phyloP scores from a whole-genome alignment of 1,139 yeast species.

The Hyphopichia wangnamkhiaoensis region DNA sequence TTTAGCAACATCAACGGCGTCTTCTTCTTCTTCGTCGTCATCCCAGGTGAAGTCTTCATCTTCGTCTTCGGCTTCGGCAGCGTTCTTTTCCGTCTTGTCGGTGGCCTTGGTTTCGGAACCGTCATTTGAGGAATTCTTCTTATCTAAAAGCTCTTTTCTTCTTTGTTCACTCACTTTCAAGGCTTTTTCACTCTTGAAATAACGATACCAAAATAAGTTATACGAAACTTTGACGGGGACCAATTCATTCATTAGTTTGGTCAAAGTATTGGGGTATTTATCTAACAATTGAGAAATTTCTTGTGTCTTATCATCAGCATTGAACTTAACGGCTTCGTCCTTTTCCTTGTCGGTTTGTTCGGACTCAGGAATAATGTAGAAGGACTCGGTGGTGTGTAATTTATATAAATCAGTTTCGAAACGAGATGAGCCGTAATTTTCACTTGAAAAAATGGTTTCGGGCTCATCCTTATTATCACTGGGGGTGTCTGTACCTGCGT shows the following conservation, averaged over 20 bases:
- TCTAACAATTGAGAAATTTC: slow-evolving; percentile 52
- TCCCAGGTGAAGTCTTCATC: slow-evolving; percentile 59
- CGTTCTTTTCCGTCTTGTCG: slow-evolving; percentile 13
- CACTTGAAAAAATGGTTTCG: slow-evolving; percentile 11
- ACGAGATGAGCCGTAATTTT: slow-evolving; percentile 42
- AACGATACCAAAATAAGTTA: slow-evolving; percentile 73
- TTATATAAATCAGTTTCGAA: slow-evolving; percentile 43
- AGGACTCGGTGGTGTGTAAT: slow-evolving; percentile 35
- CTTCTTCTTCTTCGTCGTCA: slow-evolving; percentile 60
- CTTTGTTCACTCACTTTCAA: slow-evolving; percentile 65
- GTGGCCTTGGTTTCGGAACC: slow-evolving; percentile 27
- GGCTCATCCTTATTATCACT: slow-evolving; percentile 12
- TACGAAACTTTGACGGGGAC: slow-evolving; percentile 68
- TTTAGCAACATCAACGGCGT: slow-evolving; percentile 21
- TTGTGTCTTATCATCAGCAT: slow-evolving; percentile 52
- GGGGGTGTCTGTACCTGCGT: slow-evolving; percentile 16
- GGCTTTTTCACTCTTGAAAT: slow-evolving; percentile 56
- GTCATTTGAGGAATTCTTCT: slow-evolving; percentile 32
- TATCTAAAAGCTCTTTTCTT: slow-evolving; percentile 60
- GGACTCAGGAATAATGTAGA: slow-evolving; percentile 12
- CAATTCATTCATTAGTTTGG: slow-evolving; percentile 57
- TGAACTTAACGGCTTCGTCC: slow-evolving; percentile 27
- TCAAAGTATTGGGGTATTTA: slow-evolving; percentile 52
- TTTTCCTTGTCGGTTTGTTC: slow-evolving; percentile 17
- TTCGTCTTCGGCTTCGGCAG: slow-evolving; percentile 38